Evolutionary conservation across 2,329 filamentous ascomycete genomes (phyloP), one percentile per base, ranked within the genome.

Genomic region (Penicillium griseofulvum): DNA sequence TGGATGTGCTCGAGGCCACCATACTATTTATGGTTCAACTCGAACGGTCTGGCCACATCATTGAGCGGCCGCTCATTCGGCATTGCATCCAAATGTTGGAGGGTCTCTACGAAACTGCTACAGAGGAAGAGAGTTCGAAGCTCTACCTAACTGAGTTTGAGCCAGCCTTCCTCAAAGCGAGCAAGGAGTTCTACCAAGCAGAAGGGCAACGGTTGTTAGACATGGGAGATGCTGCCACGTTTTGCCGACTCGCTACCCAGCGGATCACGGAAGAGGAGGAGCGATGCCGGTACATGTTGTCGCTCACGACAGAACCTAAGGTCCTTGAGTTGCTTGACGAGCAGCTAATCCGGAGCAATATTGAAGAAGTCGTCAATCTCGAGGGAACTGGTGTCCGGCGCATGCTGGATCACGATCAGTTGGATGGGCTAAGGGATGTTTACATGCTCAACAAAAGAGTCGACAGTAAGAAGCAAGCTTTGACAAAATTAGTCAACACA

Each of bases 21-120:
- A 83, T 97, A 29, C 81, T 97, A 3, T 92, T 96, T 60, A 90
- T 97, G 74, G 89, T 99, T 61, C 85, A 89, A 58, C 91, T 97
- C 86, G 94, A 97, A 72, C 83, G 94, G 28, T 87, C 91, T 55
- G 94, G 93, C 28, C 91, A 97, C 65, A 83, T 90, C 14, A 92
- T 97, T 57, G 90, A 97, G 71, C 87, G 89, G 63, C 83, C 85
- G 34, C 80, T 96, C 5, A 85, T 97, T 63, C 88, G 90, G 62
- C 88, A 89, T 49, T 93, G 90, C 69, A 83, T 91, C 3, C 87
- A 89, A 64, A 97, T 99, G 91, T 81, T 99, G 6, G 93, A 95
- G 69, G 85, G 85, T 8, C 80, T 99, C 0, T 95, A 96, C 70
- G 89, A 96, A 71, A 87, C 86, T 0, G 84, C 91, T 54, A 82